Evolutionary conservation across 1,139 yeast genomes (phyloP).

Genomic region (Pichia cactophila): DNA sequence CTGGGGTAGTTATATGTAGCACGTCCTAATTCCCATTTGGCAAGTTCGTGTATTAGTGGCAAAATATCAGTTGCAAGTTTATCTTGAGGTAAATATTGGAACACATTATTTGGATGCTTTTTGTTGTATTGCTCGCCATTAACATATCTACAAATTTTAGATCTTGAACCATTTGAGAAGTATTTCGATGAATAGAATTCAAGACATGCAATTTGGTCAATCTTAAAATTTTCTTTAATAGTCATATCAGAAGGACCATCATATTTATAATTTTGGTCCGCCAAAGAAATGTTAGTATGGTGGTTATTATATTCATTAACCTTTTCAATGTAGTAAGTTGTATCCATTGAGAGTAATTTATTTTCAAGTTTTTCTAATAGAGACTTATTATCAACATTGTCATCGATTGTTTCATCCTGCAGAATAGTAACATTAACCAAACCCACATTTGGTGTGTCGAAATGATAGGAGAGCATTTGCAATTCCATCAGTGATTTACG

Average conservation of each 20-base stretch:
- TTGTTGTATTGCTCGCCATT: constrained; percentile 19
- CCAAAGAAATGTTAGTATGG: neutral
- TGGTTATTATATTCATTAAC: neutral
- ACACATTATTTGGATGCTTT: constrained; percentile 18
- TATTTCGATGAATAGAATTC: constrained; percentile 25
- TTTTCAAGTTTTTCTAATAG: neutral
- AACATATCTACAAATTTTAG: constrained; percentile 13
- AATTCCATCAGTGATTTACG: constrained; percentile 24
- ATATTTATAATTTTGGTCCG: neutral
- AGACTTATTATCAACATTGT: neutral
- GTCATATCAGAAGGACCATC: neutral
- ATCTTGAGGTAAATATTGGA: constrained; percentile 14
- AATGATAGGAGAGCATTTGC: constrained; percentile 22
- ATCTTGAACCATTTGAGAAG: constrained; percentile 21
- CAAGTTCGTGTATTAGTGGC: constrained; percentile 26
- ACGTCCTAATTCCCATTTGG: constrained; percentile 17
- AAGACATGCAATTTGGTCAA: constrained; percentile 7
- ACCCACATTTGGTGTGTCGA: constrained; percentile 14
- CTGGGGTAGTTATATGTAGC: constrained; percentile 7
- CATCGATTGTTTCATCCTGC: neutral
- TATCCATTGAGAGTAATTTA: neutral
- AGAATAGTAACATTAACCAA: constrained; percentile 11
- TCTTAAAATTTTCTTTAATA: neutral
- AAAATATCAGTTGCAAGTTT: constrained; percentile 18
- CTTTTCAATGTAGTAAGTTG: neutral